Evolutionary conservation across 2,329 filamentous ascomycete species (phyloP).

Genomic region (Paracoccidioides lutzii): DNA sequence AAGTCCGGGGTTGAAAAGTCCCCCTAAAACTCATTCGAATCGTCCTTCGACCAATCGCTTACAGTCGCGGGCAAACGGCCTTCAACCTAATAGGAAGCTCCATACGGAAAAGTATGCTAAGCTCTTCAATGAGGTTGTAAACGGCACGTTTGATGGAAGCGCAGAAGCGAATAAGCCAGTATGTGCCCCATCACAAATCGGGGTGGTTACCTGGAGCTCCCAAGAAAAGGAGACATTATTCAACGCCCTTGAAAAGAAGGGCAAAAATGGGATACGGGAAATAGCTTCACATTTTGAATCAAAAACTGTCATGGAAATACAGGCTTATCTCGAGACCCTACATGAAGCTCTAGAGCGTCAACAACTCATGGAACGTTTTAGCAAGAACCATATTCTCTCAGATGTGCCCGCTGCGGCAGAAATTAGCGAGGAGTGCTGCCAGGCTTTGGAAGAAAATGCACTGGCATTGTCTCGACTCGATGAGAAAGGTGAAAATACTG

Average conservation of each 20-base stretch:
- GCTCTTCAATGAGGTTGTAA: constrained; percentile 45
- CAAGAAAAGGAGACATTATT: constrained; percentile 62
- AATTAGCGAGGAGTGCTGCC: constrained; percentile 52
- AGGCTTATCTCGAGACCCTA: constrained; percentile 54
- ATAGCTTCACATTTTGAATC: constrained; percentile 53
- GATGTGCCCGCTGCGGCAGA: constrained; percentile 63
- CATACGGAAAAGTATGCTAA: constrained; percentile 40
- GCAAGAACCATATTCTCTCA: constrained; percentile 32
- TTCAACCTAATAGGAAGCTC: constrained; percentile 21
- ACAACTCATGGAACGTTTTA: constrained; percentile 21
- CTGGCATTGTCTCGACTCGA: constrained; percentile 54
- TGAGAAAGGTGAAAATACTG: constrained; percentile 46
- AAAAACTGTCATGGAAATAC: constrained; percentile 64
- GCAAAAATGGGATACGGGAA: constrained; percentile 46
- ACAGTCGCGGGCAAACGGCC: constrained; percentile 9
- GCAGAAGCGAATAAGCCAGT: constrained; percentile 9
- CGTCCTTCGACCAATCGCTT: not conserved
- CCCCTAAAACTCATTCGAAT: not conserved
- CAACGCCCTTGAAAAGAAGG: constrained; percentile 49
- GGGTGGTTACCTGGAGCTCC: constrained; percentile 55
- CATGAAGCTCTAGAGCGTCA: constrained; percentile 36
- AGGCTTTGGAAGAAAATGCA: constrained; percentile 54
- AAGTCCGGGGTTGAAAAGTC: not conserved
- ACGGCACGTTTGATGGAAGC: constrained; percentile 15
- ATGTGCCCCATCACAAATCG: constrained; percentile 46